phyloP scores from a whole-genome alignment of 2,329 filamentous ascomycete genomes.

The Hypoxylon sp. region DNA sequence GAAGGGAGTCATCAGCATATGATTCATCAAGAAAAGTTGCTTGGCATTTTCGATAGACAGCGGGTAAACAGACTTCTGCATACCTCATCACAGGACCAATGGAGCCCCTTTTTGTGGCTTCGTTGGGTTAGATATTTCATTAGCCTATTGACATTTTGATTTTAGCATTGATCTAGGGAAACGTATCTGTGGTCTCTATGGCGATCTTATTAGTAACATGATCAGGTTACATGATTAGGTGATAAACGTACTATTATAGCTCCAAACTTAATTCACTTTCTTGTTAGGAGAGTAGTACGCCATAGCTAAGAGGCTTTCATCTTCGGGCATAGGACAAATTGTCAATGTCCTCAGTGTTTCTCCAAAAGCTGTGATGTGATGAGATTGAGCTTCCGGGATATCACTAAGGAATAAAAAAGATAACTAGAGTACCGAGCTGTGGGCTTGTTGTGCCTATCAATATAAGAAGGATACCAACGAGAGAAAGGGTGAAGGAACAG shows the following conservation, averaged over 20 bases:
- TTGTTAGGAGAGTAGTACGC: neutral
- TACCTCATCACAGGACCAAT: conserved; percentile 6
- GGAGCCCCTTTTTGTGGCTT: neutral
- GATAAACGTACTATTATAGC: neutral
- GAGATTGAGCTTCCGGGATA: no score
- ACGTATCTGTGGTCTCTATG: neutral
- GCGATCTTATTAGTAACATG: neutral
- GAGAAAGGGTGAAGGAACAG: no score
- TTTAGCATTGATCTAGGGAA: neutral
- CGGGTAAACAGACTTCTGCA: conserved; percentile 11
- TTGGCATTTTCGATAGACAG: conserved; percentile 3
- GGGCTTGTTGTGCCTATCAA: no score
- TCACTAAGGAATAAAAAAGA: no score
- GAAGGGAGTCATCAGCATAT: conserved; percentile 13
- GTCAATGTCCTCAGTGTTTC: neutral
- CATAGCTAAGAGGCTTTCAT: neutral
- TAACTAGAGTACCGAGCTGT: no score
- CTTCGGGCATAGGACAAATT: neutral
- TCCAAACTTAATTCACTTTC: neutral
- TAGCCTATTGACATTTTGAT: neutral
- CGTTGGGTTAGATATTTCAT: neutral
- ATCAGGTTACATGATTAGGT: neutral
- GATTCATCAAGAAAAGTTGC: conserved; percentile 16
- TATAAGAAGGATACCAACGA: no score
- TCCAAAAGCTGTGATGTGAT: neutral